Conservation (phyloP, 192 early-diverging fungal genomes). For the Coemansia asiatica region DNA sequence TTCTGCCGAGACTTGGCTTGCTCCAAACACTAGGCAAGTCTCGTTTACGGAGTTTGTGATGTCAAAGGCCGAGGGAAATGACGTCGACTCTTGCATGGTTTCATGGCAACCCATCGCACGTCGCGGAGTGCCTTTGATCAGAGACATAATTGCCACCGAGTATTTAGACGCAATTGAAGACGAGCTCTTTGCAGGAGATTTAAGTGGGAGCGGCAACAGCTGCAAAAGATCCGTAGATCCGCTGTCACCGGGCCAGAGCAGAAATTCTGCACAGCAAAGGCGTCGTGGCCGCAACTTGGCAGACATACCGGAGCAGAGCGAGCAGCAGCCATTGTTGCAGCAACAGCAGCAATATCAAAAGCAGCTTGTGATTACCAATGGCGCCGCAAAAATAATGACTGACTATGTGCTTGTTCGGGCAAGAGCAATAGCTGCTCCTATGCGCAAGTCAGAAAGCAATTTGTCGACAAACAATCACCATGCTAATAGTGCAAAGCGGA, state of each 20-base stretch:
- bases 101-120: conserved; percentile 23
- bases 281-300: background rate
- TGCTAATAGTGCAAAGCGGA: background rate
- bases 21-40: conserved; percentile 39
- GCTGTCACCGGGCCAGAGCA: background rate
- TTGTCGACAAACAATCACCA: conserved; percentile 15
- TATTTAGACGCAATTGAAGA: background rate
- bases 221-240: background rate
- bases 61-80: conserved; percentile 17
- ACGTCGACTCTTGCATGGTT: conserved; percentile 9
- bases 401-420: conserved; percentile 46
- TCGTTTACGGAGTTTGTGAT: conserved; percentile 46
- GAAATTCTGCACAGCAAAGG: background rate
- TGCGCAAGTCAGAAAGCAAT: conserved; percentile 13
- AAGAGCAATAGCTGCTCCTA: conserved; percentile 17
- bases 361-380: conserved; percentile 46
- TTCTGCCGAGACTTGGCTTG: conserved; percentile 43
- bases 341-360: conserved; percentile 16
- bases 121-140: conserved; percentile 36
- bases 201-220: background rate
- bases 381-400: conserved; percentile 44
- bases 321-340: conserved; percentile 2
- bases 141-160: conserved; percentile 20
- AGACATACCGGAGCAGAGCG: background rate
- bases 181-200: background rate